phyloP scores from a whole-genome alignment of 345 rosid genomes.

The Reutealis trisperma region DNA sequence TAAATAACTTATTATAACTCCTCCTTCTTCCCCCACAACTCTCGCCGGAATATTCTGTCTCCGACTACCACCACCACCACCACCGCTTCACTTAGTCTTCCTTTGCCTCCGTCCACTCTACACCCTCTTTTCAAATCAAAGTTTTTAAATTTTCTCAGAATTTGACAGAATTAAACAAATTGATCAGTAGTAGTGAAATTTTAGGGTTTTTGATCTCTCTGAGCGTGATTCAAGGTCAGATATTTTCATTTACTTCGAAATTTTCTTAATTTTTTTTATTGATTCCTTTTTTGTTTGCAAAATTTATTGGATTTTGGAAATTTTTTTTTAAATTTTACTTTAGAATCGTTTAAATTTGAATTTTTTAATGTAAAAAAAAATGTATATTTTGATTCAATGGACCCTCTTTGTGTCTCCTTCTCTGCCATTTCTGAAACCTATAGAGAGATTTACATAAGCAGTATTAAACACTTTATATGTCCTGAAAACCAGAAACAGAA shows the following conservation, averaged over 20 bases:
- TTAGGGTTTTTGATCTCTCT: background rate
- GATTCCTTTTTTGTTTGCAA: background rate
- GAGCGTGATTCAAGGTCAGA: slow-evolving; percentile 10
- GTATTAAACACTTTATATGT: slow-evolving; percentile 19
- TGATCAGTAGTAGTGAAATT: background rate
- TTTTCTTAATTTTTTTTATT: too few relatives aligned
- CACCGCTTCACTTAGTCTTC: background rate
- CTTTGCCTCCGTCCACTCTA: background rate
- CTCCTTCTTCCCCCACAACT: background rate
- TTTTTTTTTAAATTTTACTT: background rate
- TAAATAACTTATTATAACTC: background rate
- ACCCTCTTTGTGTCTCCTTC: slow-evolving; percentile 3
- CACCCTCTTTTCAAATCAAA: background rate
- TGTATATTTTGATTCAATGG: slow-evolving; percentile 12
- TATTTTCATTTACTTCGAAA: background rate
- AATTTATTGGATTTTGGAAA: background rate
- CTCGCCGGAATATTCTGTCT: slow-evolving; percentile 6
- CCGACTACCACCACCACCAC: background rate
- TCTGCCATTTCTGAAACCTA: slow-evolving; percentile 2
- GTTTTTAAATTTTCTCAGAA: background rate
- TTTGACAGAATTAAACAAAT: background rate
- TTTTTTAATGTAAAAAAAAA: background rate
- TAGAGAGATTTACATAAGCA: slow-evolving; percentile 16
- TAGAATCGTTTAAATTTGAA: background rate
- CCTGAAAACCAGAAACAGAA: slow-evolving; percentile 31